Conservation (phyloP, 306 rosid species). For the Cucurbita pepo region DNA sequence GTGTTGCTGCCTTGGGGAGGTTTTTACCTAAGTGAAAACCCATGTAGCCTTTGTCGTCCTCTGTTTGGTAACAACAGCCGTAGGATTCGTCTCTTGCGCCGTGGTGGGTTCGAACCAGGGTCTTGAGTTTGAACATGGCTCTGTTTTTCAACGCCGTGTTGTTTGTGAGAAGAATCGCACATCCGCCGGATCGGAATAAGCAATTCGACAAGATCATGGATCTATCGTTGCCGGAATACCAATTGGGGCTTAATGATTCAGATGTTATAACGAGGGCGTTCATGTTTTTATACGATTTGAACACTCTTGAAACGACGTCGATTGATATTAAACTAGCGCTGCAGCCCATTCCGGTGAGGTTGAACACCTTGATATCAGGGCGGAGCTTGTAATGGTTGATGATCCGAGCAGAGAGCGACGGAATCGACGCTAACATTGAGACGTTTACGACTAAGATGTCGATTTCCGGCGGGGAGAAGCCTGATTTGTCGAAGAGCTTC, state of each 20-base stretch:
- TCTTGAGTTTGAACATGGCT: constrained; percentile 9
- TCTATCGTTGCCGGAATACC: constrained; percentile 54
- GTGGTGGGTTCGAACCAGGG: constrained; percentile 28
- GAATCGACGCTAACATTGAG: constrained; percentile 42
- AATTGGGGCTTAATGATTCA: constrained; percentile 64
- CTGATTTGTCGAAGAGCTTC: constrained; percentile 31
- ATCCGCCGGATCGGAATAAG: constrained; percentile 12
- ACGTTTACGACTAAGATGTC: constrained; percentile 77
- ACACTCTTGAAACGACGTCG: constrained; percentile 31
- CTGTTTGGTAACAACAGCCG: constrained; percentile 54
- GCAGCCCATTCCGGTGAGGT: constrained; percentile 89
- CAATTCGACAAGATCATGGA: constrained; percentile 13
- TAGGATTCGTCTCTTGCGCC: constrained; percentile 64
- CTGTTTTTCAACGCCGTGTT: background rate
- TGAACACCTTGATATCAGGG: constrained; percentile 50
- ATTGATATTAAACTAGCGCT: constrained; percentile 66
- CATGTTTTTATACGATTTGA: constrained; percentile 40
- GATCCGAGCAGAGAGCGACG: constrained; percentile 51
- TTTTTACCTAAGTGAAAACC: constrained; percentile 52
- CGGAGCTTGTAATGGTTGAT: constrained; percentile 60
- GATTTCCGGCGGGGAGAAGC: constrained; percentile 43
- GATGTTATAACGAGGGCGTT: constrained; percentile 66
- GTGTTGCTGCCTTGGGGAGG: constrained; percentile 77
- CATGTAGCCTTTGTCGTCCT: constrained; percentile 39
- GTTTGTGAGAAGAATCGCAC: constrained; percentile 9